Percentiles rank a stretch among this genome's conserved stretches.
Evolutionary conservation across 495 filamentous ascomycete genomes (phyloP).

Genomic region (Cryomyces minteri): DNA sequence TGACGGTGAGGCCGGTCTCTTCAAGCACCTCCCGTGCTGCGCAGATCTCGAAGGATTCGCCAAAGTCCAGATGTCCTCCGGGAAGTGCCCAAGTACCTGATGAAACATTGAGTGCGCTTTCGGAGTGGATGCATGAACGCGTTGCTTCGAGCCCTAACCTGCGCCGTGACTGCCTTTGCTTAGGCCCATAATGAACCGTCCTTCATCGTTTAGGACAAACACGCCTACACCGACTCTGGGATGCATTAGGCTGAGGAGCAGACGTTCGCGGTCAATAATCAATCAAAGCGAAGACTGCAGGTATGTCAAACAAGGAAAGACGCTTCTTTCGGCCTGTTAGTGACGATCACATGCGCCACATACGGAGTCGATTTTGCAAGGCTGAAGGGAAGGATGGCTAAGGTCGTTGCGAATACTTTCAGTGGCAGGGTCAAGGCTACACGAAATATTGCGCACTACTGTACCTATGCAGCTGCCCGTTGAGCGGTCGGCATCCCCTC

Average conservation of each 20-base stretch:
- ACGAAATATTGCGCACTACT: no score
- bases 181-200: slow-evolving; percentile 12
- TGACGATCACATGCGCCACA: no score
- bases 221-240: slow-evolving; percentile 15
- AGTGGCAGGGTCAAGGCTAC: no score
- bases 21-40: slow-evolving; percentile 46
- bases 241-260: neutral
- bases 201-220: slow-evolving; percentile 10
- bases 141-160: slow-evolving; percentile 5
- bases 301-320: no score
- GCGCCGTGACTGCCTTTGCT: slow-evolving; percentile 16
- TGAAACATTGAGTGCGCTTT: neutral
- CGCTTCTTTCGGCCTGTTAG: no score
- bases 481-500: no score
- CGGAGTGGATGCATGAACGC: neutral
- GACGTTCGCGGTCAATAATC: no score
- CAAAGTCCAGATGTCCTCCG: slow-evolving; percentile 50
- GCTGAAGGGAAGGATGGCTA: no score
- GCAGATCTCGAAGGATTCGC: slow-evolving; percentile 37
- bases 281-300: no score
- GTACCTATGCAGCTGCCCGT: no score
- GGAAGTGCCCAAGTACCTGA: slow-evolving; percentile 41
- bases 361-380: no score
- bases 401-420: no score
- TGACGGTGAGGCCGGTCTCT: slow-evolving; percentile 42